Evolutionary conservation across 2,329 filamentous ascomycete species (phyloP), one percentile per base, ranked within the genome.

Genomic region (Clonostachys rosea): DNA sequence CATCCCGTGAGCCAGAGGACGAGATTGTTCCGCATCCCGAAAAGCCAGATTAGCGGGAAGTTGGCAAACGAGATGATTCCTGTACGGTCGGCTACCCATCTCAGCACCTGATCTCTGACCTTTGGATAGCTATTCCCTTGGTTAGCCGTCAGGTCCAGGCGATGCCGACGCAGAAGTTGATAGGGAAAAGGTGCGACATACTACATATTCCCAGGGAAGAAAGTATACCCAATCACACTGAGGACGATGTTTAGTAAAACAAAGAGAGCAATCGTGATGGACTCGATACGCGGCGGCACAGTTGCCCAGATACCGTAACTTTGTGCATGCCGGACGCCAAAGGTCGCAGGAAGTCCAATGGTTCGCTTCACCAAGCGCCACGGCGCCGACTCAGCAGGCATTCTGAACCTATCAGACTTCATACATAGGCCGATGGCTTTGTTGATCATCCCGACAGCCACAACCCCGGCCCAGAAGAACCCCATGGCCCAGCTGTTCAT

Each of bases 1-100:
- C 84, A 88, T 0, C 84, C 84, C 0, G 85, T 87, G 1, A 82
- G 58, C 80, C 80, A 85, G 47, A 86, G 67, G 14, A 87, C 70
- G 0, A 83, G 56, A 45, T 88, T 86, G 51, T 88, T 89, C 10
- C 85, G 71, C 57, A 80, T 79, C 1, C 78, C 79, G 52, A 88
- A 87, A 0, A 87, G 61, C 82, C 83, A 87, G 0, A 87, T 65
- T 3, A 85, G 56, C 0, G 82, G 80, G 7, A 87, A 72, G 51
- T 85, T 85, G 5, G 78, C 79, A 53, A 83, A 79, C 0, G 81
- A 78, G 20, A 88, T 71, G 34, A 84, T 76, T 0, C 84, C 83
- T 0, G 82, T 83, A 10, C 84, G 74, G 50, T 86, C 82, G 1
- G 80, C 78, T 0, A 81, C 68, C 47, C 83, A 85, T 1, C 82